Evolutionary conservation across 345 rosid genomes (phyloP), one percentile per base, ranked within the genome.

Genomic region (Syzygium oleosum): DNA sequence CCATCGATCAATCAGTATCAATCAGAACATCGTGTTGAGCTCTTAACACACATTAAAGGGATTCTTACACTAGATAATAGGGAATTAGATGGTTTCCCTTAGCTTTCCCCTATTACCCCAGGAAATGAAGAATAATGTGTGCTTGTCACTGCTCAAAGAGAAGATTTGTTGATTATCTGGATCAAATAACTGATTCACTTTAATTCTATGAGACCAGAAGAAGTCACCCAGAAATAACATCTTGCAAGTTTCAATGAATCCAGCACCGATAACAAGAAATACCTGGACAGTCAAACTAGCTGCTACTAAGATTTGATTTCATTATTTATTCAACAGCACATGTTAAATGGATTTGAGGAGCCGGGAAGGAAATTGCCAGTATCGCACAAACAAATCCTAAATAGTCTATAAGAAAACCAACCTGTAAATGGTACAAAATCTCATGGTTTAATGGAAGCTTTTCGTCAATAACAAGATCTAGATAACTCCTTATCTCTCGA

Each of bases 401-500:
- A 38, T 73, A 73, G 49, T 73, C 7, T 19, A 22, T 10, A 19
- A 73, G 7, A 73, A 38, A 73, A 85, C 85, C 84, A 85, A 97
- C 98, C 96, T 95, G 97, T 87, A 94, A 92, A 92, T 96, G 98
- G 91, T 94, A 94, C 55, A 96, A 88, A 38, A 95, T 94, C 92
- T 96, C 96, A 86, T 96, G 98, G 85, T 95, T 96, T 58, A 95
- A 52, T 80, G 96, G 98, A 85, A 94, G 96, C 88, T 93, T 96
- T 84, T 88, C 94, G 49, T 95, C 98, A 85, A 95, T 91, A 43
- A 95, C 99, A 94, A 94, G 96, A 87, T 94, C 93, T 61, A 96
- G 98, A 89, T 95, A 94, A 86, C 91, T 87, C 41, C 93, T 90
- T 27, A 94, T 94, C 90, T 96, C 97, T 86, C 49, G 85, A 56